Percentiles rank a stretch among this genome's conserved stretches.
These are phyloP conservation scores for Saccharomycopsis sp. DNA, from an alignment of 805 yeast species.

Conservation along the genomic window DNA sequence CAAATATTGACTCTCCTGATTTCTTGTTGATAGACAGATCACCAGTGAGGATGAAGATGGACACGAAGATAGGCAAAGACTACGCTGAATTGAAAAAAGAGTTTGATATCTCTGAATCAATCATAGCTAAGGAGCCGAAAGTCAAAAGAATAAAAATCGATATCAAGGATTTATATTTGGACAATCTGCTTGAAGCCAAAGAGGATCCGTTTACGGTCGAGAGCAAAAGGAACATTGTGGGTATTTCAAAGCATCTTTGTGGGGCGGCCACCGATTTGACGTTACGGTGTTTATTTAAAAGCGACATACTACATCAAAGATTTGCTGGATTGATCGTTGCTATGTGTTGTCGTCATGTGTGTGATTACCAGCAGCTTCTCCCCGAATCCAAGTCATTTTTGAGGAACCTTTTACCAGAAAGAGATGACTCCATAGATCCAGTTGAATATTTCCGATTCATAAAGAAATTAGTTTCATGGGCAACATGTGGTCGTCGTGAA, in stretches of 20 bases:
- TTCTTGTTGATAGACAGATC: slow-evolving; percentile 72
- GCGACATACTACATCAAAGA: slow-evolving; percentile 23
- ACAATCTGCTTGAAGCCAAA: slow-evolving; percentile 34
- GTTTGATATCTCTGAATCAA: background rate
- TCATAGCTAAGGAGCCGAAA: slow-evolving; percentile 20
- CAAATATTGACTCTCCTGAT: slow-evolving; percentile 22
- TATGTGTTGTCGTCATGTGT: slow-evolving; percentile 89
- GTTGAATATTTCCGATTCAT: slow-evolving; percentile 39
- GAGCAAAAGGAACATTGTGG: slow-evolving; percentile 34
- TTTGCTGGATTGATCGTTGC: slow-evolving; percentile 69
- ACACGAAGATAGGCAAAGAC: slow-evolving; percentile 58
- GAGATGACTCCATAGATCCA: slow-evolving; percentile 22
- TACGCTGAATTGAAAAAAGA: slow-evolving; percentile 25
- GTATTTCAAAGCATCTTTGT: slow-evolving; percentile 82
- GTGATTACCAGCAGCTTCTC: slow-evolving; percentile 52
- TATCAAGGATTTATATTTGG: slow-evolving; percentile 66
- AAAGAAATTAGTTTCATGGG: slow-evolving; percentile 78
- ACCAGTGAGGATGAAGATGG: slow-evolving; percentile 72
- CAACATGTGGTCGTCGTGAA: slow-evolving; percentile 61
- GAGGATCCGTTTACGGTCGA: slow-evolving; percentile 6
- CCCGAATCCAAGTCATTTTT: slow-evolving; percentile 40
- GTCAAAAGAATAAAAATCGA: slow-evolving; percentile 60
- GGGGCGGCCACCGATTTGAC: slow-evolving; percentile 93
- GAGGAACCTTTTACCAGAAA: slow-evolving; percentile 23
- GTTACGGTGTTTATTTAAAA: slow-evolving; percentile 50